Evolutionary conservation across 23 red algal species (phyloP), one percentile per base, ranked within the genome.

Genomic region (Gracilaria vermiculophylla): DNA sequence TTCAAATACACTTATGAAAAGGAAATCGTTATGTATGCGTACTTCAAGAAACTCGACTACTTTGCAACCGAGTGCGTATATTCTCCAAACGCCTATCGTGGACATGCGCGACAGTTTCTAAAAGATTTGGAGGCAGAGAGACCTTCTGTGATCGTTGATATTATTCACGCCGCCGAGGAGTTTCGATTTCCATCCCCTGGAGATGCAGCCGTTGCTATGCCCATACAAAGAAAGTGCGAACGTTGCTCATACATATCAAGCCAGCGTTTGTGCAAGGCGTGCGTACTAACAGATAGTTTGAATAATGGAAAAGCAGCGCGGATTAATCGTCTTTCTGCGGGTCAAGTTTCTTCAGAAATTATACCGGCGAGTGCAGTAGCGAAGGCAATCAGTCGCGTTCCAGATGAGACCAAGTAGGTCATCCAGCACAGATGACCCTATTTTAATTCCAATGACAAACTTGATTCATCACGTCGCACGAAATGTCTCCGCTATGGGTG

Each of bases 41-140:
- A 99, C 32, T 95, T 90, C 78, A 91, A 94, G 86, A 75, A 90
- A 73, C 88, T 99, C 36, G 86, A 95, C 77, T 99, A 99, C 40
- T 99, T 99, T 86, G 92, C 97, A 15, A 99, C 97, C 7, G 97
- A 99, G 36, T 99, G 97, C 66, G 76, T 95, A 10, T 99, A 99
- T 76, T 88, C 97, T 71, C 97, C 97, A 32, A 77, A 96, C 34
- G 92, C 97, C 0, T 99, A 91, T 55, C 87, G 97, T 31, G 97
- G 92, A 16, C 66, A 82, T 43, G 97, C 93, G 0, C 90, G 97
- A 1, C 90, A 92, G 77, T 90, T 96, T 44, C 39, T 99, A 43
- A 99, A 99, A 51, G 84, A 95, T 36, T 35, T 99, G 0, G 97
- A 99, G 65, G 91, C 91, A 15, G 47, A 92, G 5, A 87, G 93